Conservation (phyloP, 768 basidiomycete genomes). For the Auriscalpium orientale region DNA sequence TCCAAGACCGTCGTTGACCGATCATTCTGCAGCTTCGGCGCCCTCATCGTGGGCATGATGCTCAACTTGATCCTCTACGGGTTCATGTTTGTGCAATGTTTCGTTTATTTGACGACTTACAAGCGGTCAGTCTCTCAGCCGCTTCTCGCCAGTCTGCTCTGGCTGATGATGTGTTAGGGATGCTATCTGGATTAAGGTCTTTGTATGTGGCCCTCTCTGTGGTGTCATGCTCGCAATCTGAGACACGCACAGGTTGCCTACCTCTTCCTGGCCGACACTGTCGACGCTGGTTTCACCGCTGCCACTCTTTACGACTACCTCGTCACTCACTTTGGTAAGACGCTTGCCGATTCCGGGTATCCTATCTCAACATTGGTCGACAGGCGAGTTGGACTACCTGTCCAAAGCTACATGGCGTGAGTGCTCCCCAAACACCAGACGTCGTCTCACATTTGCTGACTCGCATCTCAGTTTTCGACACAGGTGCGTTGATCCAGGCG, state of each 20-base stretch:
- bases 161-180: slow-evolving; percentile 26
- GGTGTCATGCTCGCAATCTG: not conserved
- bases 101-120: slow-evolving; percentile 38
- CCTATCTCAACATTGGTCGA: too few species aligned
- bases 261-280: slow-evolving; percentile 41
- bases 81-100: slow-evolving; percentile 41
- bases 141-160: too few species aligned
- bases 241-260: slow-evolving; percentile 28
- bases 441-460: not conserved
- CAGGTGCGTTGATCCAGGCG: slow-evolving; percentile 20
- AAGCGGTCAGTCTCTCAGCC: slow-evolving; percentile 23
- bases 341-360: not conserved
- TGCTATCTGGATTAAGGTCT: slow-evolving; percentile 35
- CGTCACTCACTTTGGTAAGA: slow-evolving; percentile 37
- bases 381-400: slow-evolving; percentile 24
- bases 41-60: slow-evolving; percentile 40
- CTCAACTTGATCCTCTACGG: slow-evolving; percentile 42
- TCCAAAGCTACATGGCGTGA: slow-evolving; percentile 23
- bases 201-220: slow-evolving; percentile 25
- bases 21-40: slow-evolving; percentile 32
- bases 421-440: not conserved
- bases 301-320: slow-evolving; percentile 41
- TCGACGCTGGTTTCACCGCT: slow-evolving; percentile 38
- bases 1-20: not conserved
- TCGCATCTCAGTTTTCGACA: slow-evolving; percentile 30